Evolutionary conservation across 2,329 filamentous ascomycete species (phyloP).

Genomic region (Neonectria punicea): DNA sequence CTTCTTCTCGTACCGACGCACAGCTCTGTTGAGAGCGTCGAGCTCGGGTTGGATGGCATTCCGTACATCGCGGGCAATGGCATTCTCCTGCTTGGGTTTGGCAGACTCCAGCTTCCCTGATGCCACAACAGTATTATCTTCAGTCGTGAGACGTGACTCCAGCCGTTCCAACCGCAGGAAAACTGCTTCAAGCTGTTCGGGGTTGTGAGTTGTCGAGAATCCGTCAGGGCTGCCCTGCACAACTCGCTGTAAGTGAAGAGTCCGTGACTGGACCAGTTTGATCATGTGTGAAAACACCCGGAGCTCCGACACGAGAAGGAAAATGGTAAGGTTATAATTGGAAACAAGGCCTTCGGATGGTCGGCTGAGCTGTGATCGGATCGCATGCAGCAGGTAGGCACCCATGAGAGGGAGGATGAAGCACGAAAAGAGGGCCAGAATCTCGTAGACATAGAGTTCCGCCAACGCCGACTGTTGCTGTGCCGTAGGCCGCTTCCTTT

Average conservation of each 20-base stretch:
- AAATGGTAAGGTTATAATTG: conserved; percentile 92
- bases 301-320: conserved; percentile 86
- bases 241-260: conserved; percentile 81
- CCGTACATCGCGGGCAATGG: conserved; percentile 67
- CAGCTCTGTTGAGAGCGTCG: conserved; percentile 87
- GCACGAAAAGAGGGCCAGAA: conserved; percentile 78
- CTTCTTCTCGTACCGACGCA: conserved; percentile 92
- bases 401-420: conserved; percentile 82
- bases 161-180: conserved; percentile 74
- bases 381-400: conserved; percentile 85
- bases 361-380: conserved; percentile 82
- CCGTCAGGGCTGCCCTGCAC: conserved; percentile 65
- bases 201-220: conserved; percentile 42
- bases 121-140: conserved; percentile 39
- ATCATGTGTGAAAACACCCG: conserved; percentile 85
- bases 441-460: conserved; percentile 80
- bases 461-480: conserved; percentile 56
- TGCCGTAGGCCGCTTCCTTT: conserved; percentile 24
- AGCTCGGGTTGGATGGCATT: conserved; percentile 81
- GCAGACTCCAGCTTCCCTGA: conserved; percentile 47
- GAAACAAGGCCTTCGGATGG: conserved; percentile 89
- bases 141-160: conserved; percentile 61
- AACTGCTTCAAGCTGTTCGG: conserved; percentile 65
- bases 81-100: conserved; percentile 54
- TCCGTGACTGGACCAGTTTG: conserved; percentile 81